A percentile compares a stretch with the other conserved stretches of the same genome.
Evolutionary conservation across 169 alveolate species (phyloP).

Genomic region (Cryptosporidium baileyi): DNA sequence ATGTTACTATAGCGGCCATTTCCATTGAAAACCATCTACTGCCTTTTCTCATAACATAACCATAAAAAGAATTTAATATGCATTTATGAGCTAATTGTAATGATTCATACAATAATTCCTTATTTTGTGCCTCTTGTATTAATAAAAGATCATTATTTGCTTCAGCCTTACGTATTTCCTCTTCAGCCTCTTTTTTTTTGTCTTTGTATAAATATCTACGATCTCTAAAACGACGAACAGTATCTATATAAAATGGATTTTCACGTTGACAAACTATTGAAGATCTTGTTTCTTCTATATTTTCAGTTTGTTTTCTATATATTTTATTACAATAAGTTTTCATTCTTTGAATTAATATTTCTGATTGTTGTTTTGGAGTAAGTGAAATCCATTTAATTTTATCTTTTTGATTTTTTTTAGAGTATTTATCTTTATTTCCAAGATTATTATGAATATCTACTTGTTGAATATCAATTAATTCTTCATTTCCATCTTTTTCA

Average conservation of each 20-base stretch:
- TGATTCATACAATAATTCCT: conserved; percentile 91
- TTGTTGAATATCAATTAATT: no score
- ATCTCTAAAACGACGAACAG: conserved; percentile 95
- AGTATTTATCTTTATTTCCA: not conserved
- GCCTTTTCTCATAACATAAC: conserved; percentile 98
- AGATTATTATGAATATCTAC: not conserved
- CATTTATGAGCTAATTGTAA: conserved; percentile 99
- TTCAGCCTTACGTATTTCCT: conserved; percentile 82
- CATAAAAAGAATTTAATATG: conserved; percentile 98
- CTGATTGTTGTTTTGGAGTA: conserved; percentile 83
- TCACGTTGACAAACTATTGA: conserved; percentile 97
- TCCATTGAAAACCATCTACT: conserved; percentile 99
- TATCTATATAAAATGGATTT: conserved; percentile 96
- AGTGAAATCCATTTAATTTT: conserved; percentile 78
- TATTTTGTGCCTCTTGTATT: conserved; percentile 87
- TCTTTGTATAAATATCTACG: conserved; percentile 95
- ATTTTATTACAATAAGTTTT: conserved; percentile 84
- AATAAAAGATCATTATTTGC: conserved; percentile 78
- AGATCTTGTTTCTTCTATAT: conserved; percentile 78
- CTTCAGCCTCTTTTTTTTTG: conserved; percentile 84
- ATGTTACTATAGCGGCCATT: conserved; percentile 99
- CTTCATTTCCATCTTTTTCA: not conserved
- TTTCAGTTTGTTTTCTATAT: conserved; percentile 82
- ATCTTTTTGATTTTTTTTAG: not conserved
- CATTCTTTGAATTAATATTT: conserved; percentile 87